Conservation (phyloP, 1,139 yeast genomes). For the Sugiyamaella pinicola region DNA sequence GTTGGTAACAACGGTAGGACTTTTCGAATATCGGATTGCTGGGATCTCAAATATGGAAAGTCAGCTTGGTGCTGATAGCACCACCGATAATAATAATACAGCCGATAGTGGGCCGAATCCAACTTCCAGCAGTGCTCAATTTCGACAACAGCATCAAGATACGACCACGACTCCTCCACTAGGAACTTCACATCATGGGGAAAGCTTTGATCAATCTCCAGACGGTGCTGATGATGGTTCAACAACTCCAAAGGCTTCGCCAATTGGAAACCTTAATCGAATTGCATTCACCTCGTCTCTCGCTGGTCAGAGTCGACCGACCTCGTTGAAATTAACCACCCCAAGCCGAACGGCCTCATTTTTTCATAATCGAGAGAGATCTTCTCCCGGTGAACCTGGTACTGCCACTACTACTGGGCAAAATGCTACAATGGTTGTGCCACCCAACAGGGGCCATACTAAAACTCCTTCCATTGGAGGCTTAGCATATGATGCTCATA, state of each 20-base stretch:
- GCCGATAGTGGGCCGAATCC: neutral
- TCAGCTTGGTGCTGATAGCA: conserved; percentile 8
- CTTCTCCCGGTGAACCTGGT: neutral
- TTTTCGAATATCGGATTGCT: neutral
- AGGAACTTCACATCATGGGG: neutral
- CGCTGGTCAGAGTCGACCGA: neutral
- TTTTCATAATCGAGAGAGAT: conserved; percentile 14
- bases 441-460: conserved; percentile 6
- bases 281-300: neutral
- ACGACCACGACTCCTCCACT: neutral
- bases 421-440: neutral
- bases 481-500: neutral
- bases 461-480: conserved; percentile 14
- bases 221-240: neutral
- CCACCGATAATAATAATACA: neutral
- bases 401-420: neutral
- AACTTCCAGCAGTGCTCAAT: neutral
- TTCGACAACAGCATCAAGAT: neutral
- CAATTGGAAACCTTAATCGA: neutral
- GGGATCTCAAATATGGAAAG: neutral
- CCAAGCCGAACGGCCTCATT: conserved; percentile 10
- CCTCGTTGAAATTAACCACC: neutral
- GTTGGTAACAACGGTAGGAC: neutral
- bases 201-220: neutral
- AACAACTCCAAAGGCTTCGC: conserved; percentile 1